Evolutionary conservation across 225 moss, liverwort and hornwort genomes (phyloP).

Genomic region (Marchantia polymorpha): DNA sequence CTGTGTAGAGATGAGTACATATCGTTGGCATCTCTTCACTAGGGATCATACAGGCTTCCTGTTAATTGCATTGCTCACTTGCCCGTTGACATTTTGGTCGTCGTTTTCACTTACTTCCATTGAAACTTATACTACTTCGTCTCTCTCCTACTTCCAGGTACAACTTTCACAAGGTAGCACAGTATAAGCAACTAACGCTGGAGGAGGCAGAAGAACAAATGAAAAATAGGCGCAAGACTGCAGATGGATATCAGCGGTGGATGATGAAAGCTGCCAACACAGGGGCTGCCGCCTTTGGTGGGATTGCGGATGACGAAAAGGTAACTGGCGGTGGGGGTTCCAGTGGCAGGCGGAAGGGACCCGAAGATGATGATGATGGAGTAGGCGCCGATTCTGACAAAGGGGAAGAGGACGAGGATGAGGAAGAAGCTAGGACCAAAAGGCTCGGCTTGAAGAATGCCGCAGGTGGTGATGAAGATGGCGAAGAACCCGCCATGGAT

Average conservation of each 20-base stretch:
- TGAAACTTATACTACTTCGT: too few species aligned
- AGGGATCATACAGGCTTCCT: too few species aligned
- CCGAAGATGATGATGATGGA: slow-evolving; percentile 66
- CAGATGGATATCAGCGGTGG: slow-evolving; percentile 98
- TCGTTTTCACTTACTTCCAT: too few species aligned
- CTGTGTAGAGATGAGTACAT: too few species aligned
- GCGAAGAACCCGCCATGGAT: slow-evolving; percentile 89
- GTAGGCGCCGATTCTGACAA: slow-evolving; percentile 71
- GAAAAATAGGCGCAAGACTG: slow-evolving; percentile 98
- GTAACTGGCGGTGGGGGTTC: slow-evolving; percentile 51
- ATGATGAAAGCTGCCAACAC: slow-evolving; percentile 97
- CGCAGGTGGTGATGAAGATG: slow-evolving; percentile 94
- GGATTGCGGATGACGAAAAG: slow-evolving; percentile 62
- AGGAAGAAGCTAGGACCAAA: slow-evolving; percentile 79
- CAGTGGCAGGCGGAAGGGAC: slow-evolving; percentile 53
- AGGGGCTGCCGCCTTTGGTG: slow-evolving; percentile 57
- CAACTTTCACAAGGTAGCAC: slow-evolving; percentile 97
- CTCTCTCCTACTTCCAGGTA: slow-evolving; percentile 51
- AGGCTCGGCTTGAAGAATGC: slow-evolving; percentile 82
- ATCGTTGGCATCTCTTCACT: too few species aligned
- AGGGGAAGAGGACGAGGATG: slow-evolving; percentile 89
- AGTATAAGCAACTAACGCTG: slow-evolving; percentile 92
- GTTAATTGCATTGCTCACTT: too few species aligned
- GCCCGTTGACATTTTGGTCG: too few species aligned
- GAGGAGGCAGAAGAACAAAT: slow-evolving; percentile 99